Evolutionary conservation across 1,139 yeast genomes (phyloP), one percentile per base, ranked within the genome.

Genomic region (Geotrichum aggregatum): DNA sequence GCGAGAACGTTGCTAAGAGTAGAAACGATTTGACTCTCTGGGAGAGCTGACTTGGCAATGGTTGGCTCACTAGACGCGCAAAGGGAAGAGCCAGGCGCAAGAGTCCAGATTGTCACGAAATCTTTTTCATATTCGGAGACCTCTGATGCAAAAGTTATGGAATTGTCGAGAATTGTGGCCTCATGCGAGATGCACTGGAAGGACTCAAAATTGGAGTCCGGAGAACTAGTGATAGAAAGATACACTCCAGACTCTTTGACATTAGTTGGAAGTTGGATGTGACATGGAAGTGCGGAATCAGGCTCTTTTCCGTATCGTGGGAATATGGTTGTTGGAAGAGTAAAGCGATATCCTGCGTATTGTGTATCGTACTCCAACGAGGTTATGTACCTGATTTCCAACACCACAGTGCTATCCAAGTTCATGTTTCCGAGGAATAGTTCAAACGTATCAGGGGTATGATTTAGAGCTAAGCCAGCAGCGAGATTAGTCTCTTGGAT

Each of bases 281-380:
- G 50, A 21, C 28, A 30, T 6, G 39, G 11, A 13, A 31, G 22
- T 7, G 31, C 33, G 4, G 31, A 16, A 13, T 18, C 10, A 5
- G 40, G 44, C 11, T 19, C 11, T 19, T 21, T 16, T 16, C 50
- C 50, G 33, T 38, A 52, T 13, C 49, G 30, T n/a, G 52, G 49
- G 21, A 34, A 44, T 14, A 48, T 24, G 16, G 21, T 28, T n/a
- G 44, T 39, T n/a, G 55, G 50, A 11, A 49, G 36, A 34, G 45
- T 18, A 28, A 52, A 44, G 7, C 52, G 42, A 11, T 33, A 30
- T 10, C 50, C 49, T 8, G 44, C 39, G 36, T 48, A 52, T 33
- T 52, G 47, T 3, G 45, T 48, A 34, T 49, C 52, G 19, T 48
- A 48, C 34, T 52, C 52, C 10, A 52, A 35, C 13, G 48, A 24